Conservation (phyloP, 2,329 filamentous ascomycete genomes). For the Ophiostoma montium region DNA sequence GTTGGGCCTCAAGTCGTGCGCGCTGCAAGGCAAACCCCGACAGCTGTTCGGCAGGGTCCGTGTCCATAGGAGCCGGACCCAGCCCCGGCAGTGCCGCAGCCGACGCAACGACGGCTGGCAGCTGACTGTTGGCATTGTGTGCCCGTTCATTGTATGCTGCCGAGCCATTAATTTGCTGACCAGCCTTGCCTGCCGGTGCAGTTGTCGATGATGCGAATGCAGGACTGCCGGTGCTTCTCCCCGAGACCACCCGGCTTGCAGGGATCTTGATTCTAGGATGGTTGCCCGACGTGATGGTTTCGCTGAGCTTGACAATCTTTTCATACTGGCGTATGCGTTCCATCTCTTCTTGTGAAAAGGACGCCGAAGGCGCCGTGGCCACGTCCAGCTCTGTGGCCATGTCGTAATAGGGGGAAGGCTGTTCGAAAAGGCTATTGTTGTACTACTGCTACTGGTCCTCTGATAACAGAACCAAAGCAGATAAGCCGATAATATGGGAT, state of each 20-base stretch:
- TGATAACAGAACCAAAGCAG: neutral
- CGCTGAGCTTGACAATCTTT: conserved; percentile 67
- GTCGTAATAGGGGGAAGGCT: neutral
- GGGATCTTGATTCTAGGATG: conserved; percentile 49
- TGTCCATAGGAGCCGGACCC: neutral
- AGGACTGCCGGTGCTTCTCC: neutral
- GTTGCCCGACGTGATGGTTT: conserved; percentile 65
- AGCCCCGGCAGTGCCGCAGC: conserved; percentile 9
- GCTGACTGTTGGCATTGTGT: neutral
- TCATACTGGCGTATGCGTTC: conserved; percentile 56
- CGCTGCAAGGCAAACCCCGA: conserved; percentile 71
- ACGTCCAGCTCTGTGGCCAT: conserved; percentile 14
- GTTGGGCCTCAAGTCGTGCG: conserved; percentile 60
- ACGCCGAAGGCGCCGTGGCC: conserved; percentile 16
- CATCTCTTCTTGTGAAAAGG: conserved; percentile 28
- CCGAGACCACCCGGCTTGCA: conserved; percentile 9
- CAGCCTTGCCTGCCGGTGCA: conserved; percentile 18
- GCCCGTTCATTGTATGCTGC: neutral
- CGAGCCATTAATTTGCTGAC: conserved; percentile 7
- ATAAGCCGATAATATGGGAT: neutral
- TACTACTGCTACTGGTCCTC: too few species aligned
- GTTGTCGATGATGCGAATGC: neutral
- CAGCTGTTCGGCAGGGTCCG: conserved; percentile 33
- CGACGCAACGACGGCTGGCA: neutral
- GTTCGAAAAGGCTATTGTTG: neutral